Percentiles rank a stretch among this genome's conserved stretches.
phyloP scores from a whole-genome alignment of 2,329 filamentous ascomycete species.

The Sporothrix sp. region DNA sequence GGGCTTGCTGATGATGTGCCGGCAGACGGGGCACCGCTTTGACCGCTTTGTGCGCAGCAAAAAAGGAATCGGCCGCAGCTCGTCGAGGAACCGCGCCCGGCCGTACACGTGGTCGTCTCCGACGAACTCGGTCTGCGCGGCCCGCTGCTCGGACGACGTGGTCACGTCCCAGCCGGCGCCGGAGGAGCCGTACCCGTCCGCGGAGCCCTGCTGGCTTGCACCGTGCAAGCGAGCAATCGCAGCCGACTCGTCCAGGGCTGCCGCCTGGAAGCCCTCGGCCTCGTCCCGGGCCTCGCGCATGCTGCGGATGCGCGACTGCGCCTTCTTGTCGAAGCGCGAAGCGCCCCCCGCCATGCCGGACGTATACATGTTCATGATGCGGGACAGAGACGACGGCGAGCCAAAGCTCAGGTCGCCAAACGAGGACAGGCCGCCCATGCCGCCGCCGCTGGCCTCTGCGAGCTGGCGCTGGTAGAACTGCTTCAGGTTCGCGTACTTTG shows the following conservation, averaged over 20 bases:
- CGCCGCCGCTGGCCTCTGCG: slow-evolving; percentile 44
- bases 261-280: slow-evolving; percentile 61
- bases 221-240: slow-evolving; percentile 49
- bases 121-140: slow-evolving; percentile 29
- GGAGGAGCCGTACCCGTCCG: background rate
- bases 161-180: slow-evolving; percentile 54
- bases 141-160: slow-evolving; percentile 38
- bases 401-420: slow-evolving; percentile 48
- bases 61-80: slow-evolving; percentile 72
- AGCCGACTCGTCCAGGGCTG: slow-evolving; percentile 50
- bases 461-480: slow-evolving; percentile 77
- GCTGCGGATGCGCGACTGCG: slow-evolving; percentile 55
- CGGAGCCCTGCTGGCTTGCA: slow-evolving; percentile 5
- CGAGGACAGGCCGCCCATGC: slow-evolving; percentile 37
- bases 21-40: slow-evolving; percentile 84
- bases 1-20: slow-evolving; percentile 90
- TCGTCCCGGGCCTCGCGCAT: slow-evolving; percentile 71
- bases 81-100: slow-evolving; percentile 53
- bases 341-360: slow-evolving; percentile 30
- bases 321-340: slow-evolving; percentile 51
- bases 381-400: slow-evolving; percentile 71
- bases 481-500: slow-evolving; percentile 64
- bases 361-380: slow-evolving; percentile 88
- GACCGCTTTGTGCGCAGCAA: slow-evolving; percentile 84
- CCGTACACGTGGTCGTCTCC: slow-evolving; percentile 36